Conservation (phyloP, 2,329 filamentous ascomycete genomes). For the Hypoxylon sp. region DNA sequence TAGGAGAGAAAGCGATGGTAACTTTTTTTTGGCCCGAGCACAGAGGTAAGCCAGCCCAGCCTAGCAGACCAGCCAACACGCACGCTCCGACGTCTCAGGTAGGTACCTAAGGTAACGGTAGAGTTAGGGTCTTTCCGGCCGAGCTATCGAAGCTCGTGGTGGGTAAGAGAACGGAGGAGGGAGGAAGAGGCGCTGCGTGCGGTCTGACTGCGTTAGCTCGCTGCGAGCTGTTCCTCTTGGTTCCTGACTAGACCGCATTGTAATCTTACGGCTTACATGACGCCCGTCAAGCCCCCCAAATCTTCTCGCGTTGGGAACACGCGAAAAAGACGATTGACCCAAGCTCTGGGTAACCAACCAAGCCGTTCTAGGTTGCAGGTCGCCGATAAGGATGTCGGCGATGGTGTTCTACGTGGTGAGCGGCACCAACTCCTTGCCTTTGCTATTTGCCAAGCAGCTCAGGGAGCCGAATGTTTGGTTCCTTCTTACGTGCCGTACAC, state of each 20-base stretch:
- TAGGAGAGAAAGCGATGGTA: not conserved
- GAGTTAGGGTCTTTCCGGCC: not conserved
- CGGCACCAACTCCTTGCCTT: not conserved
- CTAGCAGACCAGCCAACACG: too few relatives aligned
- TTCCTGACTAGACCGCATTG: slow-evolving; percentile 33
- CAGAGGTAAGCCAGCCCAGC: too few relatives aligned
- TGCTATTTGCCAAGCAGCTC: not conserved
- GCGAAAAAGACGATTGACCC: slow-evolving; percentile 15
- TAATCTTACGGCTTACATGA: slow-evolving; percentile 32
- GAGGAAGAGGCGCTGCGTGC: slow-evolving; percentile 4
- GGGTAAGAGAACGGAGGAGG: slow-evolving; percentile 15
- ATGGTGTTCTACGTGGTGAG: not conserved
- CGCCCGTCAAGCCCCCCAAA: slow-evolving; percentile 5
- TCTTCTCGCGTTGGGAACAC: too few relatives aligned
- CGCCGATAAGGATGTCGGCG: too few relatives aligned
- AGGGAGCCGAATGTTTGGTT: not conserved
- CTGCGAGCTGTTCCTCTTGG: slow-evolving; percentile 26
- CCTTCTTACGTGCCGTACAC: not conserved
- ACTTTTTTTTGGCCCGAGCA: not conserved
- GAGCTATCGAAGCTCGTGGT: slow-evolving; percentile 10
- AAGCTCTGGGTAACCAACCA: not conserved
- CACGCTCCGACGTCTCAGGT: too few relatives aligned
- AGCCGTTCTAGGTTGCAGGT: not conserved
- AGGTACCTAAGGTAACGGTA: too few relatives aligned
- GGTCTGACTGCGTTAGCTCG: slow-evolving; percentile 21